phyloP scores from a whole-genome alignment of 148 eudicot species.

The Gaultheria prostrata region DNA sequence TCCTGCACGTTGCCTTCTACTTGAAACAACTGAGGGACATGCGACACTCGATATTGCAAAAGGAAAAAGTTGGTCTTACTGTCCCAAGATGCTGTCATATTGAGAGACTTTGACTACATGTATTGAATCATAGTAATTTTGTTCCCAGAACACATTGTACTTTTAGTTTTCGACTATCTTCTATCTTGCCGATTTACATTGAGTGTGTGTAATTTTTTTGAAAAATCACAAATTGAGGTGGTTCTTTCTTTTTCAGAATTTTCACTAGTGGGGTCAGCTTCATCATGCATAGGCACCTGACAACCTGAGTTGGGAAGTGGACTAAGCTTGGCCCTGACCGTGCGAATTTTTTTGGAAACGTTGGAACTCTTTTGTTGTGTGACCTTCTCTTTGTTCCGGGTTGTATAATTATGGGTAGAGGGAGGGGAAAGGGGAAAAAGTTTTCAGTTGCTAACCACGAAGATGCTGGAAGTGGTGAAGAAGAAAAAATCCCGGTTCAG shows the following conservation, averaged over 20 bases:
- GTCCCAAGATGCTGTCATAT: not conserved
- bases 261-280: not conserved
- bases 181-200: too few species aligned
- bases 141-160: not conserved
- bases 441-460: constrained; percentile 48
- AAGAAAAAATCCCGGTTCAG: constrained; percentile 76
- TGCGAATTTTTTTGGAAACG: not conserved
- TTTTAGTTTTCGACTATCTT: not conserved
- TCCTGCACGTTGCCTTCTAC: not conserved
- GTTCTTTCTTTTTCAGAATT: constrained; percentile 9
- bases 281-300: not conserved
- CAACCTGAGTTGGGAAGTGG: not conserved
- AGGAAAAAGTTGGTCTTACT: not conserved
- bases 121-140: not conserved
- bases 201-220: not conserved
- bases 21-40: not conserved
- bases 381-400: not conserved
- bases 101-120: not conserved
- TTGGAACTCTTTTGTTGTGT: not conserved
- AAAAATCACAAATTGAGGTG: not conserved
- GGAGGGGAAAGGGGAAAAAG: constrained; percentile 81
- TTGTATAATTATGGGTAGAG: constrained; percentile 59
- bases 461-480: constrained; percentile 73
- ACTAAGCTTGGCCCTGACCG: not conserved
- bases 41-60: not conserved